Conservation (phyloP, 306 rosid genomes). For the Citrullus amarus region DNA sequence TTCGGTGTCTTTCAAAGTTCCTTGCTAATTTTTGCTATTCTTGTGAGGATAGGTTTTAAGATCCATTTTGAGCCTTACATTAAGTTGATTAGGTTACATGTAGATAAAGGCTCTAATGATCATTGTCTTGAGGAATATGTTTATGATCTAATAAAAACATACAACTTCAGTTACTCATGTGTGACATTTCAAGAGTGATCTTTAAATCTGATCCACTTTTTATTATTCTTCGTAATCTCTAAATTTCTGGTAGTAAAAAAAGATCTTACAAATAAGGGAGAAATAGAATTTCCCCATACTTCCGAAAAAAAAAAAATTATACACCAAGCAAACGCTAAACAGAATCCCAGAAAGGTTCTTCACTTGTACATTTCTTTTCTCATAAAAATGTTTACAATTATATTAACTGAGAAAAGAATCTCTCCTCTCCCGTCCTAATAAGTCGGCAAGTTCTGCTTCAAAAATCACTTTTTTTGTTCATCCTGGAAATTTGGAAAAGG, state of each 20-base stretch:
- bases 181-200: not conserved
- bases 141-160: constrained; percentile 2
- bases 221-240: not conserved
- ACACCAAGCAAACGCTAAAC: not conserved
- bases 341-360: not conserved
- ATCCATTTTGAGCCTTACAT: constrained; percentile 16
- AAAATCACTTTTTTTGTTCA: not conserved
- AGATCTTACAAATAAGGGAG: not conserved
- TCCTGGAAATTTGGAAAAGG: not conserved
- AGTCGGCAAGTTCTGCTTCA: not conserved
- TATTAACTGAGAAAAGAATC: not conserved
- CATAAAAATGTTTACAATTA: not conserved
- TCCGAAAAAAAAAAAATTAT: not conserved
- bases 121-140: constrained; percentile 17
- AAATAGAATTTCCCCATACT: not conserved
- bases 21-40: not conserved
- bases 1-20: constrained; percentile 18
- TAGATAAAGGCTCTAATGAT: constrained; percentile 32
- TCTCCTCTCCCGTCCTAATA: not conserved
- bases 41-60: not conserved
- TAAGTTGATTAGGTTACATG: constrained; percentile 24
- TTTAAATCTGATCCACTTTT: not conserved
- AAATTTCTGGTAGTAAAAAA: not conserved
- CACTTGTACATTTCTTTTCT: not conserved
- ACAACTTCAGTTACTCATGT: not conserved